Base-by-base conservation (phyloP, 805 yeast genomes). In the Suhomyces pyralidae region DNA sequence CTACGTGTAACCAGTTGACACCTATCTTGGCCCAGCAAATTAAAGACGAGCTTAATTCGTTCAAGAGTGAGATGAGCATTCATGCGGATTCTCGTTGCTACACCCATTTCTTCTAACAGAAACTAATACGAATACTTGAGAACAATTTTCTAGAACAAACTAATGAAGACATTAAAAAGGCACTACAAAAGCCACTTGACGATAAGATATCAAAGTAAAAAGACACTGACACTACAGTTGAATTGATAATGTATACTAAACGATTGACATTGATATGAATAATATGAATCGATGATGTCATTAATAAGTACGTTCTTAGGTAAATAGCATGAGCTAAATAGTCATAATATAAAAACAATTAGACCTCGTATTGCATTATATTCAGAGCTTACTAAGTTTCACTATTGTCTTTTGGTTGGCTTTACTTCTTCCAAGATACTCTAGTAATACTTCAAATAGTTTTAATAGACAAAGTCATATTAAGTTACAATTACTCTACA, bases 1-100 rank as follows among this genome's bases (percentile, higher is more conserved):
- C 96, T 3, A 91, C 97, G 2, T 93, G 97, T 71, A 90, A 92
- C 68, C 90, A 86, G 64, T 76, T 91, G 66, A 91, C 97, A 1
- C 97, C 97, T 5, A 77, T 80, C 52, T 71, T 91, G 64, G 97
- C 97, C 0, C 91, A 89, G 67, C 83, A 82, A 68, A 90, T 93
- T 61, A 87, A 85, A 69, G 88, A 86, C 38, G 98, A 93, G 68
- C 74, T 93, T 65, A 92, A 94, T 68, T 80, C 77, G 50, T 71
- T 91, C 64, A 92, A 90, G 71, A 73, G 84, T 20, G 82, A 81
- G 55, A 93, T 93, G 99, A 85, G 79, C 32, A 79, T 93, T 32
- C 98, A 93, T 66, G 86, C 83, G 48, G 82, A 80, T 19, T 89
- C 97, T 2, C 78, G 81, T 59, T 83, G 90, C 59, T 84, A 86